phyloP scores from a whole-genome alignment of 495 filamentous ascomycete species.

The Penicillium egyptiacum region DNA sequence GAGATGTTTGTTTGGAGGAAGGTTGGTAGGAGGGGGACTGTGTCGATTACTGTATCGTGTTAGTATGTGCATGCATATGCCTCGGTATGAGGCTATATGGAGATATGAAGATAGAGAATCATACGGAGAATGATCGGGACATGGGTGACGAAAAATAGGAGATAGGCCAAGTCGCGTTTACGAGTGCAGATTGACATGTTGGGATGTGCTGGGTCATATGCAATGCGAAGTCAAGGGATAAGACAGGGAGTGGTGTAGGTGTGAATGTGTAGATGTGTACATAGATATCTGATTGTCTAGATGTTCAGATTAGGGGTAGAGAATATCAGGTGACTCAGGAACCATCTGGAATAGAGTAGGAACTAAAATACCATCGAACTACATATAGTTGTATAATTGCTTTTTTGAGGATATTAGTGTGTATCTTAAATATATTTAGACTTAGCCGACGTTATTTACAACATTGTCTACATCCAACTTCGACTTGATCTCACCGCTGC shows the following conservation, averaged over 20 bases:
- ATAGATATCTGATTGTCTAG: too few species aligned
- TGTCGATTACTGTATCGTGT: constrained; percentile 57
- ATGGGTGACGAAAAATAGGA: constrained; percentile 68
- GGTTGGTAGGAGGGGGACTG: constrained; percentile 62
- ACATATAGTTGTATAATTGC: constrained; percentile 1
- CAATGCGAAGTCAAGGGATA: not conserved
- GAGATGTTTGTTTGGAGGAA: constrained; percentile 53
- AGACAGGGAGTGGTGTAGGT: too few species aligned
- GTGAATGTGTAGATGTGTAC: not conserved
- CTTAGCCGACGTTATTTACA: too few species aligned
- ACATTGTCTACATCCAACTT: not conserved
- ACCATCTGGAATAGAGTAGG: constrained; percentile 6
- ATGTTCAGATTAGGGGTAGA: too few species aligned
- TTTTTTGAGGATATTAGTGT: not conserved
- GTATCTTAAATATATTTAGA: too few species aligned
- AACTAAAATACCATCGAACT: not conserved
- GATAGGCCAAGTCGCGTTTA: constrained; percentile 60
- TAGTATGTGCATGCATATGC: not conserved
- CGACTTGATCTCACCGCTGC: constrained; percentile 3
- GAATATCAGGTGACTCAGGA: constrained; percentile 5
- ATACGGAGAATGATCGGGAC: constrained; percentile 67
- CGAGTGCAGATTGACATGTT: constrained; percentile 23
- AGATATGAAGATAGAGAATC: constrained; percentile 23
- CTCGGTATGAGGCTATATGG: too few species aligned
- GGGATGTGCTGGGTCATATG: constrained; percentile 8